These are phyloP conservation scores for Backusella tuberculispora DNA, from an alignment of 192 early-diverging fungal genomes.

Conservation along the genomic window DNA sequence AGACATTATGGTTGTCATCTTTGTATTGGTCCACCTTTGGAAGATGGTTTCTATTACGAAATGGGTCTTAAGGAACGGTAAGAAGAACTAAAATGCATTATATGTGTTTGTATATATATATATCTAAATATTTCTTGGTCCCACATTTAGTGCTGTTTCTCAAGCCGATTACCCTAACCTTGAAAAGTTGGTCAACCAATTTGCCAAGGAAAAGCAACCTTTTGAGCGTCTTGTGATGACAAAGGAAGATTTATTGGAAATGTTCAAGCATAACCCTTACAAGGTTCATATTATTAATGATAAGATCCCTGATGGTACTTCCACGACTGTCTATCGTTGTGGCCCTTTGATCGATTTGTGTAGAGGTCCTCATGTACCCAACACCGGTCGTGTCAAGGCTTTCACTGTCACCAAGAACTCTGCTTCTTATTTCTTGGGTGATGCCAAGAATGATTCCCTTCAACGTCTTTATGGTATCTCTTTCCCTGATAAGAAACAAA, in stretches of 20 bases:
- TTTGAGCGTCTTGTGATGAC: constrained; percentile 88
- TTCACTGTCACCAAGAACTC: constrained; percentile 97
- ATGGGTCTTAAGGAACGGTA: constrained; percentile 81
- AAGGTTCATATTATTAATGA: constrained; percentile 93
- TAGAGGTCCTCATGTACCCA: constrained; percentile 93
- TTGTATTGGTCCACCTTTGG: constrained; percentile 95
- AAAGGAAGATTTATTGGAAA: constrained; percentile 91
- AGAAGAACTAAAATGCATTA: no score
- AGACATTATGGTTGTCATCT: constrained; percentile 97
- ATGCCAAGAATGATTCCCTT: constrained; percentile 96
- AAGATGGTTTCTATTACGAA: constrained; percentile 96
- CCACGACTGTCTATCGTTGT: constrained; percentile 97
- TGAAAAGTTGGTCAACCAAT: constrained; percentile 85
- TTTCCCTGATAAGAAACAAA: constrained; percentile 97
- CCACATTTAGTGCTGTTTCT: constrained; percentile 63
- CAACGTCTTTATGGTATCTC: constrained; percentile 99
- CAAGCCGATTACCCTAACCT: constrained; percentile 85
- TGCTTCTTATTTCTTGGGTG: constrained; percentile 96
- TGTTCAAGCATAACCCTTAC: constrained; percentile 99
- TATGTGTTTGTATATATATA: no score
- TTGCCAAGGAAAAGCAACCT: constrained; percentile 93
- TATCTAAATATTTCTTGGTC: no score
- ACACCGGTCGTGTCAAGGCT: constrained; percentile 93
- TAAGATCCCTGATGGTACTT: constrained; percentile 90
- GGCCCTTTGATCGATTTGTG: constrained; percentile 98